Evolutionary conservation across 495 filamentous ascomycete genomes (phyloP).

Genomic region (Tuber magnatum): DNA sequence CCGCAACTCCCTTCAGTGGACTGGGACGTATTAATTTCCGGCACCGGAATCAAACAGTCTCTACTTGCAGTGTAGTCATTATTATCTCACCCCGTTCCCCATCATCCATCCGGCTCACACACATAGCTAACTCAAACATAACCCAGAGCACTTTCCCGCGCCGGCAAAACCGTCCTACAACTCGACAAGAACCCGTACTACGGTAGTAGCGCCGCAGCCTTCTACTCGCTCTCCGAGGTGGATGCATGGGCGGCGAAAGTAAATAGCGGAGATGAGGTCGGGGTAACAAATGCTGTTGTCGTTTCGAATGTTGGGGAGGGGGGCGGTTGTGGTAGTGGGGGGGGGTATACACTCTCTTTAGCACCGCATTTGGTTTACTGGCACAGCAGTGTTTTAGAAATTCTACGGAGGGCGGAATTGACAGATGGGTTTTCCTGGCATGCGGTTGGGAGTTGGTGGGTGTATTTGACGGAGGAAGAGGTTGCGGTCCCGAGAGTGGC

Average conservation of each 20-base stretch:
- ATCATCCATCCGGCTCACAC: slow-evolving; percentile 28
- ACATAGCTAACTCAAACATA: slow-evolving; percentile 40
- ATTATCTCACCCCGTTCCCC: slow-evolving; percentile 30
- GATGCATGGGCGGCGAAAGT: slow-evolving; percentile 60
- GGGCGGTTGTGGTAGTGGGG: not conserved
- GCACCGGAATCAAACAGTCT: slow-evolving; percentile 83
- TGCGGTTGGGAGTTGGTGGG: slow-evolving; percentile 90
- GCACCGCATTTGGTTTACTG: slow-evolving; percentile 83
- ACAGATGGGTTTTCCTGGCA: slow-evolving; percentile 87
- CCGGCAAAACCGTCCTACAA: slow-evolving; percentile 84
- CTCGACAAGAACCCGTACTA: slow-evolving; percentile 83
- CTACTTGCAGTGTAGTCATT: slow-evolving; percentile 78
- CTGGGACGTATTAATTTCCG: slow-evolving; percentile 88
- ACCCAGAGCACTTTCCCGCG: slow-evolving; percentile 82
- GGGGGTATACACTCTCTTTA: slow-evolving; percentile 67
- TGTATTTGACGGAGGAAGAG: slow-evolving; percentile 48
- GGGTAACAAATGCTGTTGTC: slow-evolving; percentile 11
- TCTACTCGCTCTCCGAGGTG: slow-evolving; percentile 70
- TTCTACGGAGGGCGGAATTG: slow-evolving; percentile 78
- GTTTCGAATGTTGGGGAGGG: not conserved
- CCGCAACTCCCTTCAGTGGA: slow-evolving; percentile 31
- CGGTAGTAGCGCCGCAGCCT: slow-evolving; percentile 75
- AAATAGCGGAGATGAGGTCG: slow-evolving; percentile 44
- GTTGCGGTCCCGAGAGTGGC: slow-evolving; percentile 28
- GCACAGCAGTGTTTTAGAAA: slow-evolving; percentile 63